These are phyloP conservation scores for Sparassis latifolia DNA, from an alignment of 1,284 basidiomycete genomes.

Conservation along the genomic window DNA sequence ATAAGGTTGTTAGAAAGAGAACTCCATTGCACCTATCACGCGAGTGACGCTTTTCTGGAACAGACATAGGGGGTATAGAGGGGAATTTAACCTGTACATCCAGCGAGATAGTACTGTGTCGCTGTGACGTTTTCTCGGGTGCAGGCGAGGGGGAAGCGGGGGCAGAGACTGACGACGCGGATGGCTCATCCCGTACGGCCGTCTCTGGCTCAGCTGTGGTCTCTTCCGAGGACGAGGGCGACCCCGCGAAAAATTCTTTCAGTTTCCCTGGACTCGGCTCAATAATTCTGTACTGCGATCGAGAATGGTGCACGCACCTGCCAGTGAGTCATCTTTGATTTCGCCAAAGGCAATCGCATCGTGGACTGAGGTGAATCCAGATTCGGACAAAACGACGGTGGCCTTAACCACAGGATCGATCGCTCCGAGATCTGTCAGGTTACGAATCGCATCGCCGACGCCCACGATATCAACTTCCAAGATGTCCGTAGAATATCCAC, in stretches of 20 bases:
- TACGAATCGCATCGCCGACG: conserved; percentile 62
- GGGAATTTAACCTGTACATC: conserved; percentile 58
- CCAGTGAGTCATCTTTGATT: conserved; percentile 70
- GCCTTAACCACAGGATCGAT: conserved; percentile 75
- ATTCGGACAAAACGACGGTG: conserved; percentile 75
- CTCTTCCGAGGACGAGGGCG: conserved; percentile 26
- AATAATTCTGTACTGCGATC: background rate
- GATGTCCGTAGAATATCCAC: conserved; percentile 63
- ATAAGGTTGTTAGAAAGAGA: background rate
- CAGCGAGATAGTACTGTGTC: conserved; percentile 52
- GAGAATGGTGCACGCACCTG: conserved; percentile 36
- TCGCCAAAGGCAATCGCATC: conserved; percentile 73
- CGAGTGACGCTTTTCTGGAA: conserved; percentile 65
- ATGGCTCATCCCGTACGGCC: conserved; percentile 14
- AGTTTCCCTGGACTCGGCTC: conserved; percentile 52
- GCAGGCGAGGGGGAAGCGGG: conserved; percentile 17
- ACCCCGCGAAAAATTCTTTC: conserved; percentile 77
- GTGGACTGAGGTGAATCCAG: conserved; percentile 75
- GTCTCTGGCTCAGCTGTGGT: conserved; percentile 11
- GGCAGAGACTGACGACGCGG: conserved; percentile 15
- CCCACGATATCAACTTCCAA: conserved; percentile 65
- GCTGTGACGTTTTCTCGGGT: conserved; percentile 30
- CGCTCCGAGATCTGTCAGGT: conserved; percentile 69
- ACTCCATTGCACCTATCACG: conserved; percentile 51
- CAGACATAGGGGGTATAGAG: conserved; percentile 64